Conservation (phyloP, 2,329 filamentous ascomycete species). For the Leptodontidium sp. region DNA sequence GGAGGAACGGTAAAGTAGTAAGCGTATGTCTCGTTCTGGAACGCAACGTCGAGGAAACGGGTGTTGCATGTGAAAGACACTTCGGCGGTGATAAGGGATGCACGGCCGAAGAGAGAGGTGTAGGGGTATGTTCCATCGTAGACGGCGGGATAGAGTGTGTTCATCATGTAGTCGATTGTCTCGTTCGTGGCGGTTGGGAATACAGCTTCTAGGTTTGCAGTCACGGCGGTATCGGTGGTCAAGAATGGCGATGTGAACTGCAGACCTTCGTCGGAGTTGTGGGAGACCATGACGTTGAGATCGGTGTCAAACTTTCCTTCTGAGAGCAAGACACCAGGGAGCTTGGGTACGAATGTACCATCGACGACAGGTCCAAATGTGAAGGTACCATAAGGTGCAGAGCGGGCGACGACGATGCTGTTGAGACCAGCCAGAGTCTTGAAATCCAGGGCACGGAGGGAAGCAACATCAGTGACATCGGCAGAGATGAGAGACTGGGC, state of each 20-base stretch:
- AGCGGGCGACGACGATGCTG: slow-evolving; percentile 29
- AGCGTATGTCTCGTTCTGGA: slow-evolving; percentile 55
- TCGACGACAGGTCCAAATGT: slow-evolving; percentile 56
- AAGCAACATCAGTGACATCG: slow-evolving; percentile 28
- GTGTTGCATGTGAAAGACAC: slow-evolving; percentile 58
- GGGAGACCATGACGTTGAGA: slow-evolving; percentile 55
- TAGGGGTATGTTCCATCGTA: slow-evolving; percentile 55
- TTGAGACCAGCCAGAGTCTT: slow-evolving; percentile 33
- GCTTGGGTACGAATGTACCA: slow-evolving; percentile 55
- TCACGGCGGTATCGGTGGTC: neutral
- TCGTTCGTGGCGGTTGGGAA: slow-evolving; percentile 20
- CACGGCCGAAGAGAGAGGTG: slow-evolving; percentile 53
- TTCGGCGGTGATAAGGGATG: slow-evolving; percentile 54
- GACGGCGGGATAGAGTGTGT: slow-evolving; percentile 57
- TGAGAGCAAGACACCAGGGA: slow-evolving; percentile 55
- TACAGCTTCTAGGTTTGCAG: slow-evolving; percentile 48
- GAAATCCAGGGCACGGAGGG: slow-evolving; percentile 32
- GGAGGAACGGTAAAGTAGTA: slow-evolving; percentile 59
- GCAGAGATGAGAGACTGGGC: slow-evolving; percentile 33
- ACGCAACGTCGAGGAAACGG: slow-evolving; percentile 56
- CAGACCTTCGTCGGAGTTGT: slow-evolving; percentile 53
- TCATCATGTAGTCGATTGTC: slow-evolving; percentile 51
- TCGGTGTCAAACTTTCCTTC: slow-evolving; percentile 54
- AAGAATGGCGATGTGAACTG: slow-evolving; percentile 37
- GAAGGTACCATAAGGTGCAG: slow-evolving; percentile 51